phyloP scores from a whole-genome alignment of 140 eudicot genomes.

The Cichorium intybus region DNA sequence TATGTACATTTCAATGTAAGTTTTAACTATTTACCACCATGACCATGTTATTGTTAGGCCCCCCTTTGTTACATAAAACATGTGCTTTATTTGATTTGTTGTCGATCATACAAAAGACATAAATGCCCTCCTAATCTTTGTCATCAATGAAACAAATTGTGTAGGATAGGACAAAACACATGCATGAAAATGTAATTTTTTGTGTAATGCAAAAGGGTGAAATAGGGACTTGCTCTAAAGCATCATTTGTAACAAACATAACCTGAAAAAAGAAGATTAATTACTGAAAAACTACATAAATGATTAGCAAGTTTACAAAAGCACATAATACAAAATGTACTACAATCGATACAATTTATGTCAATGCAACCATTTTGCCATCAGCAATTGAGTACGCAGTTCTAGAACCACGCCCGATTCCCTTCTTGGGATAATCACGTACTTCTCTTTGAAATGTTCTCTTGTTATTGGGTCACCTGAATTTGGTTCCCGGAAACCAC shows the following conservation, averaged over 20 bases:
- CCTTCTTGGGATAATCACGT: conserved; percentile 34
- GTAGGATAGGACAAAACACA: not conserved
- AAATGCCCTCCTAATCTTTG: not conserved
- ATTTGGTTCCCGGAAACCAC: conserved; percentile 62
- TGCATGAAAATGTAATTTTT: too few relatives aligned
- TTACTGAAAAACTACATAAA: conserved; percentile 17
- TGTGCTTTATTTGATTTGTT: too few relatives aligned
- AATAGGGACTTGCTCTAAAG: accelerated
- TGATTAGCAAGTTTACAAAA: conserved; percentile 19
- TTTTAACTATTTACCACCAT: conserved; percentile 4
- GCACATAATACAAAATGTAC: conserved; percentile 23
- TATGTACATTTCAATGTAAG: conserved; percentile 12
- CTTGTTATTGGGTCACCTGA: conserved; percentile 47
- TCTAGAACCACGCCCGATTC: conserved; percentile 48
- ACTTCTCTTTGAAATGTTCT: conserved; percentile 29
- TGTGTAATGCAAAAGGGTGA: too few relatives aligned
- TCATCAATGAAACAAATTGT: not conserved
- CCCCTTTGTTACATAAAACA: too few relatives aligned
- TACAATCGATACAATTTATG: conserved; percentile 9
- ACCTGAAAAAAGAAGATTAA: conserved; percentile 2
- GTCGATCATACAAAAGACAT: too few relatives aligned
- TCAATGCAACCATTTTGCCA: conserved; percentile 27
- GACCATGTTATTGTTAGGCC: conserved; percentile 5
- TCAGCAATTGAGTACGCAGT: conserved; percentile 24
- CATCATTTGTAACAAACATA: not conserved